These are phyloP conservation scores for Populus euphratica DNA, from an alignment of 345 rosid genomes.

Conservation along the genomic window DNA sequence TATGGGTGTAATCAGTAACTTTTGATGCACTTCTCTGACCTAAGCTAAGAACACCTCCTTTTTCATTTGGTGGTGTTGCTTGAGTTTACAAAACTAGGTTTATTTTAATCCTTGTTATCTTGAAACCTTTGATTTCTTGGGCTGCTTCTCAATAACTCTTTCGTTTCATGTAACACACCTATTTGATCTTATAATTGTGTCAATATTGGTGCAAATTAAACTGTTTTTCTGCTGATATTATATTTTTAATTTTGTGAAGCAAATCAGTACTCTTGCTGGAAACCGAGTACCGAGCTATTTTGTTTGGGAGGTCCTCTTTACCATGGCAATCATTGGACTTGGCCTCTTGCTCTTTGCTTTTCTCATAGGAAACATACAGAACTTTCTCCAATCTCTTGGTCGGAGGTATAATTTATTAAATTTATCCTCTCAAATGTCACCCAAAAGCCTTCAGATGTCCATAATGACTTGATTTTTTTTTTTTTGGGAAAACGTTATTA, in stretches of 20 bases:
- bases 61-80: neutral
- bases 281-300: slow-evolving; percentile 80
- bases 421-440: neutral
- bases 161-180: neutral
- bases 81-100: neutral
- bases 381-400: slow-evolving; percentile 82
- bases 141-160: neutral
- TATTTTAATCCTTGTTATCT: neutral
- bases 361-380: slow-evolving; percentile 95
- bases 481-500: neutral
- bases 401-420: slow-evolving; percentile 46
- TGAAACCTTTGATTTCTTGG: neutral
- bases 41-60: neutral
- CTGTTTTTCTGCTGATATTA: neutral
- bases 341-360: slow-evolving; percentile 92
- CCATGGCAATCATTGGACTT: slow-evolving; percentile 72
- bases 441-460: neutral
- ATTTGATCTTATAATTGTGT: neutral
- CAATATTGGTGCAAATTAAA: neutral
- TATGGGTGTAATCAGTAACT: too few species aligned
- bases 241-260: slow-evolving; percentile 41
- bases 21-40: too few species aligned
- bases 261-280: slow-evolving; percentile 97
- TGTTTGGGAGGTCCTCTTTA: slow-evolving; percentile 72
- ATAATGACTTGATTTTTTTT: too few species aligned